These are phyloP conservation scores for Podila epicladia DNA, from an alignment of 192 early-diverging fungal genomes.

Conservation along the genomic window DNA sequence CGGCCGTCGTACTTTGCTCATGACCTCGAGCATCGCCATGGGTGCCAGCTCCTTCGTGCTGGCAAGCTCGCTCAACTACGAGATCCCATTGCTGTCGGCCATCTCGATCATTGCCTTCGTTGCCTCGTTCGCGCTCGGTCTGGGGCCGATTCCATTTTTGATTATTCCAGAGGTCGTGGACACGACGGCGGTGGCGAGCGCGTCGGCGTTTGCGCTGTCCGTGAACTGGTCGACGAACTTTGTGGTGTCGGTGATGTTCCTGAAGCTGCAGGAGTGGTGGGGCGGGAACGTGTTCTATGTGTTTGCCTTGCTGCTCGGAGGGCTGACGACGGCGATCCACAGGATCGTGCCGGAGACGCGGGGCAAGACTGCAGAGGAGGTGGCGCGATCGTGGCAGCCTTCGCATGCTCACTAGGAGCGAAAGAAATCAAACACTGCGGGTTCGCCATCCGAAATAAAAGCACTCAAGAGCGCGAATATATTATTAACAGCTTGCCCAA, in stretches of 20 bases:
- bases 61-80: conserved; percentile 65
- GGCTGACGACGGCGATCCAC: conserved; percentile 58
- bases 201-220: conserved; percentile 69
- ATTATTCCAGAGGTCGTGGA: conserved; percentile 80
- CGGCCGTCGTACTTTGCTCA: conserved; percentile 75
- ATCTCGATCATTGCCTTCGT: conserved; percentile 80
- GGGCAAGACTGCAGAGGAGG: conserved; percentile 67
- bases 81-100: conserved; percentile 65
- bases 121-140: conserved; percentile 78
- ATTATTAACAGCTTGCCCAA: too few relatives aligned
- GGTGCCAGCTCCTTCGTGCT: conserved; percentile 64
- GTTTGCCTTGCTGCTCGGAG: conserved; percentile 56
- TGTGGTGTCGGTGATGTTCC: conserved; percentile 69
- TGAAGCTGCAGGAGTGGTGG: conserved; percentile 58
- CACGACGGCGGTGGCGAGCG: conserved; percentile 71
- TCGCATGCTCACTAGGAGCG: conserved; percentile 20
- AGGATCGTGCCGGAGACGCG: conserved; percentile 76
- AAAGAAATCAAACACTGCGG: too few relatives aligned
- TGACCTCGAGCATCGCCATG: conserved; percentile 71
- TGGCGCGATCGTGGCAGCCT: conserved; percentile 51
- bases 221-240: conserved; percentile 76
- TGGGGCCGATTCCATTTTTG: conserved; percentile 88
- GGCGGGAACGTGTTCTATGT: conserved; percentile 73
- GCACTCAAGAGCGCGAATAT: too few relatives aligned
- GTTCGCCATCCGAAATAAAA: too few relatives aligned